Base-by-base conservation (phyloP, 208 protist genomes). In the Acanthamoeba polyphaga region DNA sequence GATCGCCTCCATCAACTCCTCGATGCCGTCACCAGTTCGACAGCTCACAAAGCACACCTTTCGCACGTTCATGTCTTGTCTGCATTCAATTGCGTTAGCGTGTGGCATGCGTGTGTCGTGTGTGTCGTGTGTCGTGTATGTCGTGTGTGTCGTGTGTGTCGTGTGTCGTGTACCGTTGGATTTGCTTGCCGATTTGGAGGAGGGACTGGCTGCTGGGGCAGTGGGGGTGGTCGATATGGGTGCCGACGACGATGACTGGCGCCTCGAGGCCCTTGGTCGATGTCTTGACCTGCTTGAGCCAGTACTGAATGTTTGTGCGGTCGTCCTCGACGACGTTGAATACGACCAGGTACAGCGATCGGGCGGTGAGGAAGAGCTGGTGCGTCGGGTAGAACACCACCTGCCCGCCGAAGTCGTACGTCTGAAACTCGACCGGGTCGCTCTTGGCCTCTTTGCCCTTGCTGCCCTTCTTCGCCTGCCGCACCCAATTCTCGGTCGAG, bases 291-390 rank as follows among this genome's bases (percentile, higher is more conserved):
- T 96, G 95, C 62, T 94, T 55, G 24, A 96, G 90, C 95, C 95
- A 96, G 82, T 96, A 96, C 51, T 96, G 91, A 12, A 95, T 58
- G 24, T 46, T 64, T 12, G 64, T 91, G 49, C 51, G 87, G 55
- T 96, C 95, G 38, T 90, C 64, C 51, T 95, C 95, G 8, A 94
- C 92, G 0, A 96, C 34, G 24, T 95, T 95, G 51, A 96, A 96
- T 1, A 95, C 93, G 0, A 96, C 87, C 27, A 94, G 32, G 53
- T 94, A 94, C 15, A 94, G 43, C 46, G 89, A 94, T 29, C 55
- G 89, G 27, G 89, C 68, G 51, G 66, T 94, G 43, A 94, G 51
- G 66, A 94, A 94, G 64, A 94, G 55, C 89, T 94, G 90, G 29
- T 94, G 90, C 12, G 90, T 94, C 5, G 90, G 62, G 51, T 94